phyloP scores from a whole-genome alignment of 164 flowering plant genomes.

The Vitis rotundifolia region DNA sequence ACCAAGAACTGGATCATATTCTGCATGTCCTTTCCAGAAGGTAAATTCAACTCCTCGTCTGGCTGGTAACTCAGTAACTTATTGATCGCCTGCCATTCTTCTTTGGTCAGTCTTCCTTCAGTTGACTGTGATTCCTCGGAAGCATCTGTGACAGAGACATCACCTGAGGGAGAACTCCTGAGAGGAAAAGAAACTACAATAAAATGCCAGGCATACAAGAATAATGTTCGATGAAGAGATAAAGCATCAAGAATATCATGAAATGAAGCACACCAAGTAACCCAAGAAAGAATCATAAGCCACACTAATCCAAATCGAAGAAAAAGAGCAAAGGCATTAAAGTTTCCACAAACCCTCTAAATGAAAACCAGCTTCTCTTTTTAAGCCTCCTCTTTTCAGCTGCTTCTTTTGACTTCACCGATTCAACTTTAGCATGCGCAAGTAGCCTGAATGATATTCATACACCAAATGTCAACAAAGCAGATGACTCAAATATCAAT shows the following conservation, averaged over 20 bases:
- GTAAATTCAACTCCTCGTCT: conserved; percentile 57
- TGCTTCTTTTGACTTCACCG: conserved; percentile 85
- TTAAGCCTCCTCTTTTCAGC: conserved; percentile 59
- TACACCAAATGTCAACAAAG: conserved; percentile 5
- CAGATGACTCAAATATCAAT: too few relatives aligned
- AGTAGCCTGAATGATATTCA: conserved; percentile 63
- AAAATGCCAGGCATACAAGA: not conserved
- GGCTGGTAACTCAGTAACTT: conserved; percentile 88
- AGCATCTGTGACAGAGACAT: conserved; percentile 35
- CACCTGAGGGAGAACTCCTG: conserved; percentile 63
- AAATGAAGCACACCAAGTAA: not conserved
- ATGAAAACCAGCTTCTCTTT: conserved; percentile 88
- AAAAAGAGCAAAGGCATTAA: not conserved
- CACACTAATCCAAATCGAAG: not conserved
- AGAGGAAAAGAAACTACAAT: conserved; percentile 7
- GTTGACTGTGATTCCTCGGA: conserved; percentile 41
- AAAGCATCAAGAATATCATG: too few relatives aligned
- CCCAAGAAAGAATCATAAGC: not conserved
- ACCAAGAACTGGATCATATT: conserved; percentile 69
- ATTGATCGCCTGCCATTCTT: conserved; percentile 95
- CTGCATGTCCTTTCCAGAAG: conserved; percentile 67
- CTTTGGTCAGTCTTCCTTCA: conserved; percentile 77
- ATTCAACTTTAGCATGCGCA: conserved; percentile 97
- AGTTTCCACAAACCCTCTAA: conserved; percentile 61
- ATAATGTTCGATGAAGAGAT: not conserved